Conservation (phyloP, 768 basidiomycete species). For the Auricularia sp. region DNA sequence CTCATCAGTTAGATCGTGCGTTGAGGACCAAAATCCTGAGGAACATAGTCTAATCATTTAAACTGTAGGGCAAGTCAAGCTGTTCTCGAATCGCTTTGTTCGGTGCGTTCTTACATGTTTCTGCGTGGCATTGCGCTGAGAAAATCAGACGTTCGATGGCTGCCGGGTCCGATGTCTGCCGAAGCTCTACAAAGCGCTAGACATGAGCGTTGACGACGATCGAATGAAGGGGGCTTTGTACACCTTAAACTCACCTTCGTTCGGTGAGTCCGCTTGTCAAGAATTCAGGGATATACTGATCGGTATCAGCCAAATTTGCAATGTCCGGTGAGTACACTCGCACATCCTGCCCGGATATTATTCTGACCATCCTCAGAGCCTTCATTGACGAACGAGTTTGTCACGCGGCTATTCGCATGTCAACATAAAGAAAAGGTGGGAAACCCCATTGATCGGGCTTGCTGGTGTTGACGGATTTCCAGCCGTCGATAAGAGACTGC, state of each 20-base stretch:
- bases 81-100: constrained; percentile 24
- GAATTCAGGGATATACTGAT: too few relatives aligned
- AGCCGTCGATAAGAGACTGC: constrained; percentile 71
- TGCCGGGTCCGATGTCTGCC: constrained; percentile 55
- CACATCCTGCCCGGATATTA: constrained; percentile 4
- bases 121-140: constrained; percentile 30
- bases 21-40: neutral
- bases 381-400: constrained; percentile 45
- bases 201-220: constrained; percentile 70
- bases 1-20: constrained; percentile 22
- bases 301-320: constrained; percentile 29
- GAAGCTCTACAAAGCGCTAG: constrained; percentile 43
- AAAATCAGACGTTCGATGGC: constrained; percentile 57
- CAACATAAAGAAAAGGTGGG: constrained; percentile 77
- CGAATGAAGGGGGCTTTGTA: constrained; percentile 89
- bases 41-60: neutral
- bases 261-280: constrained; percentile 30
- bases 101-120: constrained; percentile 17
- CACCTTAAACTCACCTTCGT: constrained; percentile 55
- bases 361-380: constrained; percentile 42
- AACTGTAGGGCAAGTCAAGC: constrained; percentile 29
- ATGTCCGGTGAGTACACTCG: constrained; percentile 25
- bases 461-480: neutral
- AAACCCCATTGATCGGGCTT: constrained; percentile 1
- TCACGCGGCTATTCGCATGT: constrained; percentile 55